Conservation (phyloP, 768 basidiomycete genomes). For the Pleurotus tuber-regium region DNA sequence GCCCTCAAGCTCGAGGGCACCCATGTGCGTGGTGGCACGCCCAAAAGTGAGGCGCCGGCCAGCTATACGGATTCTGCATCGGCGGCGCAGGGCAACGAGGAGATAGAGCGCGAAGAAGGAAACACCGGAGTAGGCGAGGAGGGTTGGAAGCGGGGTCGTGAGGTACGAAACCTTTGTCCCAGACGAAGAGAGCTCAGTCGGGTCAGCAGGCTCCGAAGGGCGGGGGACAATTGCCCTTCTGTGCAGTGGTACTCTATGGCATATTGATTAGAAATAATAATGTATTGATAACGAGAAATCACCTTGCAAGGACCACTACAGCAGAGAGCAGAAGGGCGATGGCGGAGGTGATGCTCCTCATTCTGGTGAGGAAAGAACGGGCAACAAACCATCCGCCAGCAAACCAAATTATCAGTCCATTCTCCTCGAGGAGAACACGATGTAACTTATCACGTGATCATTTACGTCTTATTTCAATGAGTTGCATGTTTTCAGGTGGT, state of each 20-base stretch:
- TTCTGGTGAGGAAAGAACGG: slow-evolving; percentile 10
- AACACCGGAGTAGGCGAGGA: slow-evolving; percentile 7
- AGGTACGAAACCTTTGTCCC: not conserved
- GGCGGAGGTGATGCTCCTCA: slow-evolving; percentile 10
- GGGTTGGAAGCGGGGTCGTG: not conserved
- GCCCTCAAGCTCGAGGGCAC: slow-evolving; percentile 4
- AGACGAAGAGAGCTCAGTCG: not conserved
- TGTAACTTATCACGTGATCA: slow-evolving; percentile 2
- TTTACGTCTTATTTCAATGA: not conserved
- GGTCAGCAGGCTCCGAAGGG: not conserved
- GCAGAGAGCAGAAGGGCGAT: slow-evolving; percentile 9
- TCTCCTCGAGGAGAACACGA: slow-evolving; percentile 10
- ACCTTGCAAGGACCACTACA: slow-evolving; percentile 7
- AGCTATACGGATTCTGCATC: slow-evolving; percentile 3
- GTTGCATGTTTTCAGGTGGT: no score
- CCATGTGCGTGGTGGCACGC: slow-evolving; percentile 8
- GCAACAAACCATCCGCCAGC: slow-evolving; percentile 6
- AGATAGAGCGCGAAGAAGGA: slow-evolving; percentile 9
- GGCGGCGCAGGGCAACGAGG: not conserved
- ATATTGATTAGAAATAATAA: not conserved
- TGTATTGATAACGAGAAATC: not conserved
- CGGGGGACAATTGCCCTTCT: slow-evolving; percentile 1
- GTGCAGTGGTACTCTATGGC: slow-evolving; percentile 5
- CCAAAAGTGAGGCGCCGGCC: slow-evolving; percentile 4
- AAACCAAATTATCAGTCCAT: not conserved